Conservation (phyloP, 2,329 filamentous ascomycete genomes). For the Sphaerulina vaccinii region DNA sequence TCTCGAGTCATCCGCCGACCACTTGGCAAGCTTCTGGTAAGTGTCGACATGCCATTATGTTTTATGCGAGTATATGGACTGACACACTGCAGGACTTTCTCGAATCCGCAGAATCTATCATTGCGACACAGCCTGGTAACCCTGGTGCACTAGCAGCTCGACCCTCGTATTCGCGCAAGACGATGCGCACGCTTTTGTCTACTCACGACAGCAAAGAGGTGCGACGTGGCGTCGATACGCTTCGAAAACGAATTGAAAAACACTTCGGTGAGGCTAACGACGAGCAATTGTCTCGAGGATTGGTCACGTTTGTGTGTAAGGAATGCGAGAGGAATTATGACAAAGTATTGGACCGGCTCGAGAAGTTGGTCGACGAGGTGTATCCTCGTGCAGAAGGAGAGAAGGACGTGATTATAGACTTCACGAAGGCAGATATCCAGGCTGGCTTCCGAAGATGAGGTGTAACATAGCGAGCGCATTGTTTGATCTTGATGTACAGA, state of each 20-base stretch:
- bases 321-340: conserved; percentile 60
- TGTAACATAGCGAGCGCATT: background rate
- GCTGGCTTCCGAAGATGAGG: conserved; percentile 35
- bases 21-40: conserved; percentile 75
- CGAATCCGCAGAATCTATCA: conserved; percentile 76
- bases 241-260: conserved; percentile 92
- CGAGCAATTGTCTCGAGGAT: conserved; percentile 59
- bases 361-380: conserved; percentile 43
- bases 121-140: conserved; percentile 52
- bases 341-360: conserved; percentile 51
- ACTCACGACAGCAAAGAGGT: conserved; percentile 82
- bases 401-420: conserved; percentile 45
- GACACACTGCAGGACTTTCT: conserved; percentile 65
- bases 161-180: conserved; percentile 75
- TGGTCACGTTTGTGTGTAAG: conserved; percentile 60
- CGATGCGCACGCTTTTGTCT: conserved; percentile 82
- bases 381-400: conserved; percentile 42
- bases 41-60: conserved; percentile 23
- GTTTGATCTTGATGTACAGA: background rate
- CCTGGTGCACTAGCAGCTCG: conserved; percentile 68
- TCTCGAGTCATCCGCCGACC: conserved; percentile 85
- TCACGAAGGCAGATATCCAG: conserved; percentile 38
- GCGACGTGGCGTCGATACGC: conserved; percentile 71
- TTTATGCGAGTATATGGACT: conserved; percentile 8
- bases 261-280: conserved; percentile 92